Base-by-base conservation (phyloP, 2,329 filamentous ascomycete species). In the Penicillium sp. region DNA sequence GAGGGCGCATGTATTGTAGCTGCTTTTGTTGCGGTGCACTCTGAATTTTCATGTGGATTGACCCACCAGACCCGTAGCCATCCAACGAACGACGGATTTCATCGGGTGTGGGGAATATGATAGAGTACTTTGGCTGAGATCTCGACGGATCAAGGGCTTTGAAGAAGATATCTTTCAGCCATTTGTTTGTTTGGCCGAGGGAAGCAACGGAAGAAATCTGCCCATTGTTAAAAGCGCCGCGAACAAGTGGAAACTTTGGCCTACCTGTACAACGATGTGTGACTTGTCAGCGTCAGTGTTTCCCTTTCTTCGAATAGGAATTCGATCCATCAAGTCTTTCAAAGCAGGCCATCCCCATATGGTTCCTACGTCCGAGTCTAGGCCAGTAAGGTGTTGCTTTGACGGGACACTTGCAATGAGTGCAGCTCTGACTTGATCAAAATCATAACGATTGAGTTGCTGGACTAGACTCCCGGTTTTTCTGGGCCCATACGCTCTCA, bases 131-230 rank as follows among this genome's bases (percentile, higher is more conserved):
- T 1, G 79, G 73, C 13, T 61, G 64, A 1, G 16, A 18, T 9
- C 12, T 30, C 10, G 47, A 12, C 23, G 52, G 56, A 28, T 54
- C 65, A 32, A 67, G 60, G 29, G 60, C 64, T 35, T 57, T 62
- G 53, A 84, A 83, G 11, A 85, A 65, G 0, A 76, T 80, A 15
- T 77, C 72, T 33, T 74, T 74, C 0, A 94, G 67, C 87, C 87
- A 94, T 35, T 73, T 76, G 35, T 86, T 76, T 6, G 72, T 81
- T 16, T 72, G 68, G 0, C 84, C 85, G 0, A 94, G 69, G 0
- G 85, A 87, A 2, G 87, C 87, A 32, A 94, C 84, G 0, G 86
- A 93, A 0, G 87, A 93, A 27, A 90, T 68, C 62, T 92, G 79
- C 3, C 74, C 61, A 1, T 79, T 23, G 38, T 47, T 39, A 39